Evolutionary conservation across 2,329 filamentous ascomycete genomes (phyloP).

Genomic region (Alternaria postmessia): DNA sequence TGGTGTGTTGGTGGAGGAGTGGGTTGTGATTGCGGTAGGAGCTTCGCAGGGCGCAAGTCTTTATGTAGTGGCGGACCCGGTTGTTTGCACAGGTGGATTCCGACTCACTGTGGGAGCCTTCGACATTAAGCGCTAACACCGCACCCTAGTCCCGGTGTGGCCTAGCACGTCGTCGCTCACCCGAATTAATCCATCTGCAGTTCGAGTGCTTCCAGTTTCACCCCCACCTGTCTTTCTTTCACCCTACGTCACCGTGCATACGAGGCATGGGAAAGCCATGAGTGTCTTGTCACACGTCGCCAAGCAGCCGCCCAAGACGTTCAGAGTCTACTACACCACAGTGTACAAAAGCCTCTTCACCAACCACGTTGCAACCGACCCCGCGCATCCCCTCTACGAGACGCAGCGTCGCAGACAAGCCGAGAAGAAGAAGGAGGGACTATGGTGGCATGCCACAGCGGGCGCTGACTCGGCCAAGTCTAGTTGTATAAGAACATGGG

Average conservation of each 20-base stretch:
- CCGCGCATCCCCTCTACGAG: conserved; percentile 38
- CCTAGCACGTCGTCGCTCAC: conserved; percentile 13
- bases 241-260: conserved; percentile 14
- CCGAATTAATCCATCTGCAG: background rate
- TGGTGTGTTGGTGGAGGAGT: conserved; percentile 11
- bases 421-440: conserved; percentile 32
- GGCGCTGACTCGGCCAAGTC: conserved; percentile 37
- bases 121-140: conserved; percentile 19
- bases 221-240: background rate
- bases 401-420: conserved; percentile 27
- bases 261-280: conserved; percentile 21
- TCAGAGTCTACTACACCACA: conserved; percentile 35
- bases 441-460: conserved; percentile 46
- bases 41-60: conserved; percentile 14
- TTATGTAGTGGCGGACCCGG: conserved; percentile 22
- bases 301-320: conserved; percentile 22
- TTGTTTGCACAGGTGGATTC: conserved; percentile 24
- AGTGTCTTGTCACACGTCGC: conserved; percentile 18
- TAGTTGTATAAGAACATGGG: conserved; percentile 44
- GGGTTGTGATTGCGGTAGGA: conserved; percentile 8
- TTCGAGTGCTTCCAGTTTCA: background rate
- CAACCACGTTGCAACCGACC: conserved; percentile 32
- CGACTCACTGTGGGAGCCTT: conserved; percentile 26
- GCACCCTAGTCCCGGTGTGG: conserved; percentile 2
- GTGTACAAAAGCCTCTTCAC: conserved; percentile 35